A percentile compares a stretch with the other conserved stretches of the same genome.
Evolutionary conservation across 768 basidiomycete genomes (phyloP).

Genomic region (Boletales sp.): DNA sequence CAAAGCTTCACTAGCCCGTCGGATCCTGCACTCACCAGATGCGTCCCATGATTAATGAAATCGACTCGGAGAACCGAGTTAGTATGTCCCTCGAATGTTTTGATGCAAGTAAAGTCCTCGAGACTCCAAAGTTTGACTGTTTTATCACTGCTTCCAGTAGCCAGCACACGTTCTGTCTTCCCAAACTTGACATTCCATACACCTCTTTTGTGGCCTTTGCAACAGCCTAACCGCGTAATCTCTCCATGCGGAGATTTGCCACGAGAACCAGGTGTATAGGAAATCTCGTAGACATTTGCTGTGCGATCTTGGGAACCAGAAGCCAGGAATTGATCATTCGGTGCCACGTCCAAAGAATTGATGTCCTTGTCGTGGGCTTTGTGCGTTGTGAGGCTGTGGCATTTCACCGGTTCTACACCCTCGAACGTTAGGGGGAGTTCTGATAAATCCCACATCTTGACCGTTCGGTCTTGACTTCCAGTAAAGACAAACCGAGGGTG

Average conservation of each 20-base stretch:
- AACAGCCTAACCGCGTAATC: constrained; percentile 75
- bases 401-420: constrained; percentile 38
- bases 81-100: constrained; percentile 98
- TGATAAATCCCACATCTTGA: constrained; percentile 97
- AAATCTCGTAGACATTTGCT: constrained; percentile 83
- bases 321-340: constrained; percentile 82
- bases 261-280: constrained; percentile 43
- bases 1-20: constrained; percentile 97
- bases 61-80: constrained; percentile 94
- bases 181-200: constrained; percentile 95
- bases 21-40: constrained; percentile 86
- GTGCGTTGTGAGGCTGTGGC: constrained; percentile 77
- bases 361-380: constrained; percentile 99
- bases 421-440: constrained; percentile 36
- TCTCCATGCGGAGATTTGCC: constrained; percentile 56
- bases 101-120: constrained; percentile 88
- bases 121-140: constrained; percentile 93
- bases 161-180: constrained; percentile 75
- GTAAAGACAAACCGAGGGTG: constrained; percentile 77
- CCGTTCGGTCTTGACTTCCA: constrained; percentile 94
- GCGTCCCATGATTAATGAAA: constrained; percentile 78
- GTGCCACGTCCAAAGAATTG: constrained; percentile 90
- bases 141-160: constrained; percentile 93
- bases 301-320: constrained; percentile 97
- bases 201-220: constrained; percentile 94